Evolutionary conservation across 768 basidiomycete genomes (phyloP), one percentile per base, ranked within the genome.

Genomic region (Cyathus striatus): DNA sequence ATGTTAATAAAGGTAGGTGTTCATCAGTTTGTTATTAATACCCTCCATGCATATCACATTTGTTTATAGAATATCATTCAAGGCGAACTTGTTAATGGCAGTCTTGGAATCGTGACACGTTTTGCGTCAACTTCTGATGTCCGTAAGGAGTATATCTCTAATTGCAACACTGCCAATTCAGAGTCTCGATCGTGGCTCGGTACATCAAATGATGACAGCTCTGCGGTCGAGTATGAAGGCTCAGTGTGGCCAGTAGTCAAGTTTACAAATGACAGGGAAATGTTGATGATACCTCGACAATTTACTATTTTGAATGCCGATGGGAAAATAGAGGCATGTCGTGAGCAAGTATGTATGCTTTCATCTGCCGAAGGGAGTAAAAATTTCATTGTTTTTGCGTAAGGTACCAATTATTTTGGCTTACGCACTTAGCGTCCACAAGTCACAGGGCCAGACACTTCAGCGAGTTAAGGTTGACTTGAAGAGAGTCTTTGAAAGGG

Each of bases 391-490:
- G n/a, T n/a, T n/a, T n/a, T n/a, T n/a, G n/a, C n/a, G n/a, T n/a
- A 49, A 87, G 81, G 52, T 90, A 1, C 86, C 87, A 0, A 60
- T 94, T 3, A 86, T 89, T 38, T 72, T 91, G n/a, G 82, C 91
- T 0, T 93, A 90, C 86, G 90, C 90, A 0, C 69, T 93, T 57
- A 85, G 83, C 38, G 81, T 93, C 25, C 90, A 93, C 64, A 94
- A 94, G 57, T 85, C 84, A 4, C 92, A 95, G 57, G 92, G 92
- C 0, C 91, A 93, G 60, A 94, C 92, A 0, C 64, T 95, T 34
- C 79, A 89, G 40, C 72, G 89, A 38, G 89, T 93, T 44, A 86
- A 82, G 46, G 86, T 93, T 3, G 81, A 93, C 54, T 72, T 94
- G 21, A 58, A 66, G 46, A 72, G 75, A 32, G 84, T 79, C 1